Conservation (phyloP, 495 filamentous ascomycete genomes). For the Neurospora africana region DNA sequence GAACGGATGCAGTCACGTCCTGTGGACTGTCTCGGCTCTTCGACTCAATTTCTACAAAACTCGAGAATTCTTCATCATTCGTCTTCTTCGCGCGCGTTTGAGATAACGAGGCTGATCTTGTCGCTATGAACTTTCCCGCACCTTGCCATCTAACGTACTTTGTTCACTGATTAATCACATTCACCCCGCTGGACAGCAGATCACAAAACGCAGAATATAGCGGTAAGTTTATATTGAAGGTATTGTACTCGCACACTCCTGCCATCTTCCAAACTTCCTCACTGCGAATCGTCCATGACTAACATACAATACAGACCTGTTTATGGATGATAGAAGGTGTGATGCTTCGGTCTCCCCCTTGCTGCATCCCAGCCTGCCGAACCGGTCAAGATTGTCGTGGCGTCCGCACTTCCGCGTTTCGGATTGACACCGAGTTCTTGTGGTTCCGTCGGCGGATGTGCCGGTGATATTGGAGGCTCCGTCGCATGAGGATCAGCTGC, state of each 20-base stretch:
- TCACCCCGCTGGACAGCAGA: neutral
- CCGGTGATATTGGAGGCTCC: neutral
- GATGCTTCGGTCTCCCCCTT: conserved; percentile 9
- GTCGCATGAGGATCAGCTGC: neutral
- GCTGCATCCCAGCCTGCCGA: conserved; percentile 7
- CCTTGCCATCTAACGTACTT: too few species aligned
- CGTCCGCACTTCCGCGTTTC: neutral
- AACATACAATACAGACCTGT: neutral
- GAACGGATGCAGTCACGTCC: neutral
- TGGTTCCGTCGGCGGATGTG: neutral
- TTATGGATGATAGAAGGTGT: conserved; percentile 17
- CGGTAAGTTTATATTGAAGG: neutral
- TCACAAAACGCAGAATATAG: neutral
- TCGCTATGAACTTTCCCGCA: too few species aligned
- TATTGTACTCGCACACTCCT: neutral
- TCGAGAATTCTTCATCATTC: neutral
- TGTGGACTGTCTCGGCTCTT: neutral
- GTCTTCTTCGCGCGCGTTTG: neutral
- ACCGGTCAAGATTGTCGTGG: neutral
- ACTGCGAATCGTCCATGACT: too few species aligned
- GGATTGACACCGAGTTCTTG: conserved; percentile 7
- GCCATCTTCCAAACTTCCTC: neutral
- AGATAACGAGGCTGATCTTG: too few species aligned
- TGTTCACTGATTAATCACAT: neutral
- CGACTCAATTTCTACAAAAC: neutral